Base-by-base conservation (phyloP, 129 eudicot genomes). In the Escallonia rubra region DNA sequence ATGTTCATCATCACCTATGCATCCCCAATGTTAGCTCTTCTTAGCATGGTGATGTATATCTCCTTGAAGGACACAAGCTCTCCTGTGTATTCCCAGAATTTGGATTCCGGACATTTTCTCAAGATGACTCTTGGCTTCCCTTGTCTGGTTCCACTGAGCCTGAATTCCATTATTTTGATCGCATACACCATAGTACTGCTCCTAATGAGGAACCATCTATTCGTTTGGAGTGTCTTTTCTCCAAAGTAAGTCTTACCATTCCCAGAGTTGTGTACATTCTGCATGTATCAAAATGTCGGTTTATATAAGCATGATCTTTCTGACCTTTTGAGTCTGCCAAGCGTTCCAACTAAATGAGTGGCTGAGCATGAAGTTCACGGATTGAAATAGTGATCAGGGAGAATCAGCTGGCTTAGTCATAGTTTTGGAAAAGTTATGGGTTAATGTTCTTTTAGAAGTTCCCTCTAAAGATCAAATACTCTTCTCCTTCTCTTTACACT, bases 161-260 rank as follows among this genome's bases (percentile, higher is more conserved):
- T 92, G 68, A 92, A 89, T 80, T 89, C 98, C 43, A 57, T 89
- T 63, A 72, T 92, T 66, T 78, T 89, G 79, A 78, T 79, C 62
- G 95, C 95, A 4, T 92, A 92, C 81, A 92, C 98, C 50, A 70
- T 78, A 66, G 70, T 92, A 8, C 74, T 92, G 83, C 82, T 92
- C 52, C 79, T 86, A 39, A 92, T 92, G 98, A 79, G 96, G 88
- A 86, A 89, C 60, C 98, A 92, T 76, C 75, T 92, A 8, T 92
- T 92, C 69, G 79, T 92, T 57, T 92, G 98, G 98, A 82, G 91
- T 42, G 98, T 92, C 75, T 92, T 92, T 83, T 92, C 98, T 50
- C 98, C 98, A 43, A 92, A 92, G 98, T 92, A 89, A 88, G 96
- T 80, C 50, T 53, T 45, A 9, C 57, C 42, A 40, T 6, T 7